Evolutionary conservation across 2,329 filamentous ascomycete species (phyloP), one percentile per base, ranked within the genome.

Genomic region (Talaromyces sp.): DNA sequence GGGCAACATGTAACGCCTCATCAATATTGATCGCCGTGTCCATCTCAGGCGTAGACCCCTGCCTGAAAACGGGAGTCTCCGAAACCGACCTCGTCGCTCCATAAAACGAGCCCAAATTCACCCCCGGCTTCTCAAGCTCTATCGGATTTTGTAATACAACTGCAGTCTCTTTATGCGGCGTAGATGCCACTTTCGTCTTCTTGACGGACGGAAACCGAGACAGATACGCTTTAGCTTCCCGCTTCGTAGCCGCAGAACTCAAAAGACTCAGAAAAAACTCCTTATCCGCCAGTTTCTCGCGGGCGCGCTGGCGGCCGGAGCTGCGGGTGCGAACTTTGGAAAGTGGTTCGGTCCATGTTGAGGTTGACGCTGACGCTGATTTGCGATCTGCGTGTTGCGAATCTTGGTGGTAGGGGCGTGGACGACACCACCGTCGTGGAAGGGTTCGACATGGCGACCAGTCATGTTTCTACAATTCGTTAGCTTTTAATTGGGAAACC

Each of bases 191-290:
- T 66, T 69, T 66, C 69, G 21, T 70, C 69, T 56, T 67, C 74
- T 66, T 71, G 74, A 68, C 73, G 8, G 79, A 77, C 57, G 86
- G 88, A 74, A 97, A 96, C 65, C 92, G 93, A 69, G 95, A 89
- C 16, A 99, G 83, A 72, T 97, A 99, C 40, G 91, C 88, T 76
- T 90, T 93, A 55, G 93, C 92, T 79, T 99, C 95, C 69, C 95
- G 87, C 76, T 93, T 96, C 0, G 93, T 97, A 5, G 93, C 90
- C 11, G 92, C 92, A 18, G 93, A 92, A 70, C 91, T 91, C 35
- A 99, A 82, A 3, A 98, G 85, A 16, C 92, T 93, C 35, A 96
- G 83, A 69, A 96, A 88, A 70, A 96, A 89, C 72, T 96, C 91
- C 68, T 74, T 76, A 66, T 81, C 77, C 31, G 77, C 72, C 65